Conservation (phyloP, 257 asterid species). For the Petrea volubilis region DNA sequence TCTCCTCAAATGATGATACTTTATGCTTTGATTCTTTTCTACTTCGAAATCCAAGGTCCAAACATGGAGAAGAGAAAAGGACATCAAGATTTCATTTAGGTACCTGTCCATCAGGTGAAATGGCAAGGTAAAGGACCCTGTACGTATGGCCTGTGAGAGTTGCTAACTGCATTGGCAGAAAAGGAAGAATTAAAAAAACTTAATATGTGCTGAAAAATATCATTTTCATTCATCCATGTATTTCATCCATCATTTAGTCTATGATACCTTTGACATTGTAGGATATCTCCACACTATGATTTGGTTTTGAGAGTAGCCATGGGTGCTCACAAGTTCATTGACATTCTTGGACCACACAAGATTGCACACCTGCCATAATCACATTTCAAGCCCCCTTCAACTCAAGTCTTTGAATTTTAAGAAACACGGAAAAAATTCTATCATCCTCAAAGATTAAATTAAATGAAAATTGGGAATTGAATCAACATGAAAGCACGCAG, state of each 20-base stretch:
- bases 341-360: conserved; percentile 99
- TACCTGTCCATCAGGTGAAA: conserved; percentile 99
- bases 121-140: conserved; percentile 90
- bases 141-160: conserved; percentile 92
- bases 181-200: neutral
- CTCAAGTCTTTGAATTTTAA: neutral
- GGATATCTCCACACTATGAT: conserved; percentile 94
- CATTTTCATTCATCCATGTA: too few species aligned
- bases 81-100: neutral
- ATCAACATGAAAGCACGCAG: neutral
- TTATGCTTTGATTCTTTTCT: too few species aligned
- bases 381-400: neutral
- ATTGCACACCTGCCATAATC: conserved; percentile 81
- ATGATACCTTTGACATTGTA: conserved; percentile 81
- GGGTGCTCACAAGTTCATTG: conserved; percentile 96
- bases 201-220: too few species aligned
- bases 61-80: neutral
- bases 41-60: too few species aligned
- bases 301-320: conserved; percentile 96
- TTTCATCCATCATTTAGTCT: too few species aligned
- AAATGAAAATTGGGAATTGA: neutral
- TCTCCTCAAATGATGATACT: too few species aligned
- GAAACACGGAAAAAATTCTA: neutral
- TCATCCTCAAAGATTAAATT: too few species aligned
- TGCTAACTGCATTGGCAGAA: conserved; percentile 68